Evolutionary conservation across 441 rosid species (phyloP).

Genomic region (Euphorbia schlechtendalii): DNA sequence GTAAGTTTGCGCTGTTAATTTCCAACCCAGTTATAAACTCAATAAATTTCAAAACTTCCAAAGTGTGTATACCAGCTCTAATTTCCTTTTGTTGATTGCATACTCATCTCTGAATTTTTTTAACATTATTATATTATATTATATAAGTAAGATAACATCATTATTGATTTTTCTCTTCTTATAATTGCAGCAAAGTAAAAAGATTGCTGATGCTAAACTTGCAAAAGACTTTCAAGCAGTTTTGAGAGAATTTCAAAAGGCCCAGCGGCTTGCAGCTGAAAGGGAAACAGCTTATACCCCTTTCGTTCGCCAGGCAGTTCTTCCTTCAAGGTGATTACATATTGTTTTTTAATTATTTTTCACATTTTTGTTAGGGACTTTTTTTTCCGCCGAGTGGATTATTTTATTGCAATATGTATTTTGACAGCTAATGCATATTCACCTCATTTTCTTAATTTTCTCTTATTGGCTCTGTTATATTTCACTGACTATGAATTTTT

Average conservation of each 20-base stretch:
- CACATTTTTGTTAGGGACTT: not conserved
- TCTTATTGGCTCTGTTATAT: not conserved
- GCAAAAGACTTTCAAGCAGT: conserved; percentile 95
- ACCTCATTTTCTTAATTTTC: not conserved
- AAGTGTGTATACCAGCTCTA: not conserved
- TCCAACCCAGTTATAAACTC: not conserved
- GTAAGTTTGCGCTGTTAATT: conserved; percentile 37
- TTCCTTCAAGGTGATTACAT: conserved; percentile 53
- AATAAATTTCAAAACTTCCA: not conserved
- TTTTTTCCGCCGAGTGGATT: not conserved
- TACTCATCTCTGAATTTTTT: not conserved
- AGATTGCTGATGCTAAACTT: conserved; percentile 90
- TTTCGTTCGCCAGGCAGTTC: conserved; percentile 54
- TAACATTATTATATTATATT: not conserved
- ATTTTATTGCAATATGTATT: not conserved
- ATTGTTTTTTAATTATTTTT: not conserved
- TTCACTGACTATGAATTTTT: not conserved
- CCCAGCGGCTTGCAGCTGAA: conserved; percentile 87
- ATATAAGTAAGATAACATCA: no score
- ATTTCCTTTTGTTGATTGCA: not conserved
- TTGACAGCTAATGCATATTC: not conserved
- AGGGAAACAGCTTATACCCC: conserved; percentile 85
- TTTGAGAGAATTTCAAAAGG: conserved; percentile 89
- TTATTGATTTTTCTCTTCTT: not conserved
- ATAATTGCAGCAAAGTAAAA: conserved; percentile 66